Evolutionary conservation across 2,329 filamentous ascomycete species (phyloP).

Genomic region (Cordyceps javanica): DNA sequence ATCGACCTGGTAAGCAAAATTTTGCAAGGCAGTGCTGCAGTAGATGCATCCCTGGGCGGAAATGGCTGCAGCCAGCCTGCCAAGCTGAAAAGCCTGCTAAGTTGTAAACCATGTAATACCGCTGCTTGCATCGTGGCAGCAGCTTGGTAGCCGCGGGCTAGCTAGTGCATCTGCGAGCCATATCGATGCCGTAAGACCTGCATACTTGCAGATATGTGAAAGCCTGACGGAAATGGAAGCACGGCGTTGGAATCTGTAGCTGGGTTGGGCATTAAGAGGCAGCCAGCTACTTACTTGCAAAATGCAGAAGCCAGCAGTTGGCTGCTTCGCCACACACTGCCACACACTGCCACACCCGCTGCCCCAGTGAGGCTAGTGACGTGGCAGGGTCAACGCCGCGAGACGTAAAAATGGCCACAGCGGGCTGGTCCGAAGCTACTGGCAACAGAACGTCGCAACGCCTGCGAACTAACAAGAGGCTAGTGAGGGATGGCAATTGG

Average conservation of each 20-base stretch:
- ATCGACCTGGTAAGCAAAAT: background rate
- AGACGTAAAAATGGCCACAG: background rate
- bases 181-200: slow-evolving; percentile 13
- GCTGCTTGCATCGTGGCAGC: background rate
- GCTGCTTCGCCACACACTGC: slow-evolving; percentile 34
- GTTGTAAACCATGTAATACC: background rate
- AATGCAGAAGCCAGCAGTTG: slow-evolving; percentile 2
- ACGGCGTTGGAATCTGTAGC: slow-evolving; percentile 19
- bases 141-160: background rate
- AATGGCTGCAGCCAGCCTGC: background rate
- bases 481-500: background rate
- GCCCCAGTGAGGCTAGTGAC: slow-evolving; percentile 37
- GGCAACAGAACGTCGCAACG: background rate
- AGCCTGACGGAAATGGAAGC: slow-evolving; percentile 3
- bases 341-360: slow-evolving; percentile 13
- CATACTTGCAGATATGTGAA: slow-evolving; percentile 13
- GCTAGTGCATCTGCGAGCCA: slow-evolving; percentile 2
- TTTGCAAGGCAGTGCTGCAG: background rate
- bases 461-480: background rate
- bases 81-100: slow-evolving; percentile 7
- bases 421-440: slow-evolving; percentile 12
- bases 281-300: background rate
- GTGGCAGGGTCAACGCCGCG: slow-evolving; percentile 30
- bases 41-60: background rate
- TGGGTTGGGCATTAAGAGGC: slow-evolving; percentile 11